phyloP scores from a whole-genome alignment of 441 rosid genomes.

The Omphalea diandra region DNA sequence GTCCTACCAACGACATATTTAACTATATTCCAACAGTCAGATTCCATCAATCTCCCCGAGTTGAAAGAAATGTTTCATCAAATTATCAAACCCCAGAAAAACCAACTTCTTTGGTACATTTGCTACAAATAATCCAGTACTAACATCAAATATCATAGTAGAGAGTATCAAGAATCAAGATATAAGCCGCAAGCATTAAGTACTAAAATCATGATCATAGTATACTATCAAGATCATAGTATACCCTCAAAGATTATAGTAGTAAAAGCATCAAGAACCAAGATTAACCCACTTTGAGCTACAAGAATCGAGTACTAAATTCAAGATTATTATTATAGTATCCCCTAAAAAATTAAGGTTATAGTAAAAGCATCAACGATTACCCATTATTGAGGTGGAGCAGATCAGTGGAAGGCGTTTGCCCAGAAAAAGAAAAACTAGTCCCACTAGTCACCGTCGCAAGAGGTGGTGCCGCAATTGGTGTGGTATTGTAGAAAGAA shows the following conservation, averaged over 20 bases:
- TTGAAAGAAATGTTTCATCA: neutral
- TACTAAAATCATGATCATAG: too few relatives aligned
- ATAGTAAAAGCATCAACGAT: neutral
- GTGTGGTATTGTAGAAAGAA: conserved; percentile 20
- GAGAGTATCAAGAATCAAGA: too few relatives aligned
- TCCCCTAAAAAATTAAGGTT: too few relatives aligned
- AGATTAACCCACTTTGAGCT: too few relatives aligned
- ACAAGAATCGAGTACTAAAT: too few relatives aligned
- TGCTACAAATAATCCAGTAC: too few relatives aligned
- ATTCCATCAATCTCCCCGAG: conserved; percentile 16
- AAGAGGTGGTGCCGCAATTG: conserved; percentile 21
- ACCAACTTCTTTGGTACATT: neutral
- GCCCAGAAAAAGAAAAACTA: conserved; percentile 44
- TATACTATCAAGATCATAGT: too few relatives aligned
- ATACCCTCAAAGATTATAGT: too few relatives aligned
- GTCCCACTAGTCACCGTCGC: conserved; percentile 35
- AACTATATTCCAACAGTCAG: neutral
- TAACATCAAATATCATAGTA: too few relatives aligned
- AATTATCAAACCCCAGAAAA: neutral
- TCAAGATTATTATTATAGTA: too few relatives aligned
- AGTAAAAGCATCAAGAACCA: too few relatives aligned
- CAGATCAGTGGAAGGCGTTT: conserved; percentile 57
- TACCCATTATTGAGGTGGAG: conserved; percentile 66
- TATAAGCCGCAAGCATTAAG: too few relatives aligned
- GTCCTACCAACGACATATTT: conserved; percentile 38